These are phyloP conservation scores for Sparassis latifolia DNA, from an alignment of 1,284 basidiomycete species.

Conservation along the genomic window DNA sequence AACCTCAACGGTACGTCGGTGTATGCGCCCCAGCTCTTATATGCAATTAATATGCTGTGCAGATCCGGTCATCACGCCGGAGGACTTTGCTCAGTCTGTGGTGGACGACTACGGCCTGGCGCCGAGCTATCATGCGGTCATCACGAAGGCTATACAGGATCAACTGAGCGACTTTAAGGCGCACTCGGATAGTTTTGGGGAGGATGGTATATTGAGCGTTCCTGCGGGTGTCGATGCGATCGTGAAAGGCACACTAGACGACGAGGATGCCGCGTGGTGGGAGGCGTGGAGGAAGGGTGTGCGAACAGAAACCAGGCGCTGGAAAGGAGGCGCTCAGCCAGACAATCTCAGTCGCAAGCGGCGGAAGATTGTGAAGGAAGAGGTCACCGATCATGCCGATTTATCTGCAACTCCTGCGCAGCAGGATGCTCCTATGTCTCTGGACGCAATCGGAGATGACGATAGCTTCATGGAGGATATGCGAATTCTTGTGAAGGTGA, in stretches of 20 bases:
- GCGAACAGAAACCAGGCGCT: neutral
- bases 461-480: constrained; percentile 73
- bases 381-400: constrained; percentile 11
- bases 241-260: constrained; percentile 42
- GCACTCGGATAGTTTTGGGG: constrained; percentile 39
- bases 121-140: constrained; percentile 63
- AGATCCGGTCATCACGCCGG: constrained; percentile 88
- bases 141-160: constrained; percentile 83
- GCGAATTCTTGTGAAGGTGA: constrained; percentile 84
- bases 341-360: constrained; percentile 27
- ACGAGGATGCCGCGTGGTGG: constrained; percentile 61
- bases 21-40: neutral
- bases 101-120: constrained; percentile 90
- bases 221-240: constrained; percentile 26
- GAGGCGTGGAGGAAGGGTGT: constrained; percentile 50
- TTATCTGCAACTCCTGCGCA: constrained; percentile 1
- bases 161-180: constrained; percentile 79
- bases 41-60: constrained; percentile 1
- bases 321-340: constrained; percentile 19
- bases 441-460: constrained; percentile 37
- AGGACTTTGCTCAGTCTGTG: constrained; percentile 84
- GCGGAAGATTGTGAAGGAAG: constrained; percentile 28
- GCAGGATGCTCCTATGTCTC: constrained; percentile 18
- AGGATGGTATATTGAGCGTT: constrained; percentile 26
- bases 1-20: constrained; percentile 74